Evolutionary conservation across 225 moss, liverwort and hornwort genomes (phyloP).

Genomic region (Marchantia paleacea): DNA sequence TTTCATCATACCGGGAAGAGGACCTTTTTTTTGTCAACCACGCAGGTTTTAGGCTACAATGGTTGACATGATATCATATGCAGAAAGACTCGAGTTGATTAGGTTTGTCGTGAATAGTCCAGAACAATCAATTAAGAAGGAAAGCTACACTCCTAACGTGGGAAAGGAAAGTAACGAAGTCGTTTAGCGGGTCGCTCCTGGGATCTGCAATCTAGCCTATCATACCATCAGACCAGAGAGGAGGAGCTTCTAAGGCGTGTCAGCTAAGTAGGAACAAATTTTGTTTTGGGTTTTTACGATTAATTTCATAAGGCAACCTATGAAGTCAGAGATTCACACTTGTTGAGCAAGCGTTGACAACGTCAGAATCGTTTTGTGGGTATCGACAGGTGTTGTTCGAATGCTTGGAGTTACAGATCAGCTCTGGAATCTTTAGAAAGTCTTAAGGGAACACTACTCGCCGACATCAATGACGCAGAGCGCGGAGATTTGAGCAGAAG

Average conservation of each 20-base stretch:
- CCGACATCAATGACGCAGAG: constrained; percentile 5
- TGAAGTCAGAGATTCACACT: no score
- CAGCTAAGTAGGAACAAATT: no score
- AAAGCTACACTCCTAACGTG: no score
- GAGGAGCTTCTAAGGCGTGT: no score
- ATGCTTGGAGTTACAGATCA: constrained; percentile 28
- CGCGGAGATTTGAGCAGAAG: constrained; percentile 14
- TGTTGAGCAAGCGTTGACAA: not conserved
- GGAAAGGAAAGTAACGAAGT: no score
- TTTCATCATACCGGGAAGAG: not conserved
- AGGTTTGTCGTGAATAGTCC: no score
- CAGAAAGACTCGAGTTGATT: not conserved
- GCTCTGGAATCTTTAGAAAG: constrained; percentile 31
- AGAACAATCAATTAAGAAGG: no score
- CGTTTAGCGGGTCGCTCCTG: no score
- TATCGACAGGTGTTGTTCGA: constrained; percentile 43
- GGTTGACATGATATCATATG: not conserved
- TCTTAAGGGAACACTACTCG: constrained; percentile 22
- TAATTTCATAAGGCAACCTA: no score
- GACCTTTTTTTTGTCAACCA: not conserved
- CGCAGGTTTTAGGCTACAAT: not conserved
- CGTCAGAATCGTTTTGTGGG: constrained; percentile 11
- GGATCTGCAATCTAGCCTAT: no score
- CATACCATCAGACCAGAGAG: no score
- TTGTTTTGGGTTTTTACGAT: no score